These are phyloP conservation scores for Quercus cerris DNA, from an alignment of 306 rosid species.

Conservation along the genomic window DNA sequence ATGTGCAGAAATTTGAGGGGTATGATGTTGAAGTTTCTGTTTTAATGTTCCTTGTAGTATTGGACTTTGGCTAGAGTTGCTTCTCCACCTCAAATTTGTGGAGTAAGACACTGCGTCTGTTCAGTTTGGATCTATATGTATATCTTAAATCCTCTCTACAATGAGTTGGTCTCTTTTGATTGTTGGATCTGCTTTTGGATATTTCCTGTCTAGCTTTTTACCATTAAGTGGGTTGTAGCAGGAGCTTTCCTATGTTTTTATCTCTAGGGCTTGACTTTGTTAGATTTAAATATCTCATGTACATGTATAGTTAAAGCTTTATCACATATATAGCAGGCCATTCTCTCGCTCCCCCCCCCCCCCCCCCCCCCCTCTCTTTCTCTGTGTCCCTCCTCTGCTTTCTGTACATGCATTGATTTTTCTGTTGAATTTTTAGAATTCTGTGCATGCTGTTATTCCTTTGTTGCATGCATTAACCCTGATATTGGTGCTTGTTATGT, in stretches of 20 bases:
- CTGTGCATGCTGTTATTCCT: slow-evolving; percentile 13
- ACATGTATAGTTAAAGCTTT: not conserved
- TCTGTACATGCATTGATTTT: not conserved
- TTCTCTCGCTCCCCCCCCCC: not conserved
- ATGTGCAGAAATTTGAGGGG: too few relatives aligned
- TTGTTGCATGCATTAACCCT: slow-evolving; percentile 3
- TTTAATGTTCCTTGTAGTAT: too few relatives aligned
- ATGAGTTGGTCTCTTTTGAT: not conserved
- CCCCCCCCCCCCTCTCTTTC: too few relatives aligned
- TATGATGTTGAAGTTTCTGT: too few relatives aligned
- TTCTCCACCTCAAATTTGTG: too few relatives aligned
- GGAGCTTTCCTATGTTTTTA: not conserved
- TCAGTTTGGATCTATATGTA: not conserved
- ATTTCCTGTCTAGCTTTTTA: too few relatives aligned
- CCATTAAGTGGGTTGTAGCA: not conserved
- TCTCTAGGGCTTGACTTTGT: not conserved
- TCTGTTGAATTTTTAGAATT: not conserved
- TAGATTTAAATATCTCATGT: not conserved
- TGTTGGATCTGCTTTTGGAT: not conserved
- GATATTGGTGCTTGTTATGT: slow-evolving; percentile 4
- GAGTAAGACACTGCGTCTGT: not conserved
- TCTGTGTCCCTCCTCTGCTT: not conserved
- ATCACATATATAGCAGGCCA: not conserved
- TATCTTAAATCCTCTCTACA: not conserved
- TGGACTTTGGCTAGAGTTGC: too few relatives aligned